Conservation (phyloP, 139 green algal species). For the Chlorella sp. region DNA sequence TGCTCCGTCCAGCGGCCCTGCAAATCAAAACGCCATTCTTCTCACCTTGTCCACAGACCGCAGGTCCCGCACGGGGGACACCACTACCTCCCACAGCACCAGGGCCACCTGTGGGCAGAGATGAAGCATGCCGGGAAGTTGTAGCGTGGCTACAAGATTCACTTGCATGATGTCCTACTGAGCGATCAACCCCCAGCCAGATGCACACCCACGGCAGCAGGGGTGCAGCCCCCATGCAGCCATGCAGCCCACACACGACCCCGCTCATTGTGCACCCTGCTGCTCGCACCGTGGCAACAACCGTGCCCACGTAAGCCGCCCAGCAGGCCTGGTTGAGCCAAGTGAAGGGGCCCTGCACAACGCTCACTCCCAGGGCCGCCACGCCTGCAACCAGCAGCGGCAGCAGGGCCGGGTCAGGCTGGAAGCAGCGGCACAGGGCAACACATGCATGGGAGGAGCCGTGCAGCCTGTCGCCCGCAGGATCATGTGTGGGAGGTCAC, state of each 20-base stretch:
- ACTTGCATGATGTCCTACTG: background rate
- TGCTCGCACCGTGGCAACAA: background rate
- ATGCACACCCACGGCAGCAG: background rate
- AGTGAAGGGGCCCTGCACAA: slow-evolving; percentile 33
- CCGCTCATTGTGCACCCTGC: background rate
- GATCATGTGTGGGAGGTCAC: background rate
- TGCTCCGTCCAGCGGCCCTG: too few species aligned
- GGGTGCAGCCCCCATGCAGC: too few species aligned
- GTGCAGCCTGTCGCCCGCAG: background rate
- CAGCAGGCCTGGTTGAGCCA: slow-evolving; percentile 51
- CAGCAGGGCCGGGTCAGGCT: too few species aligned
- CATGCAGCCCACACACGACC: background rate
- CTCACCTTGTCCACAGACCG: slow-evolving; percentile 20
- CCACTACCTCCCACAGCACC: background rate
- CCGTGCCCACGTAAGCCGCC: slow-evolving; percentile 31
- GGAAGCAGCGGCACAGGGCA: too few species aligned
- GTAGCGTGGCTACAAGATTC: background rate
- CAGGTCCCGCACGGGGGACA: slow-evolving; percentile 25
- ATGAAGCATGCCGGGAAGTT: background rate
- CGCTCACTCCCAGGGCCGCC: slow-evolving; percentile 22
- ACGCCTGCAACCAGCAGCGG: slow-evolving; percentile 1
- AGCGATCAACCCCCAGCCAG: too few species aligned
- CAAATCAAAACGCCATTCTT: background rate
- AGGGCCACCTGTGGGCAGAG: background rate
- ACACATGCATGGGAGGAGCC: background rate